A percentile compares a stretch with the other conserved stretches of the same genome.
phyloP scores from a whole-genome alignment of 345 rosid genomes.

The Dovyalis caffra region DNA sequence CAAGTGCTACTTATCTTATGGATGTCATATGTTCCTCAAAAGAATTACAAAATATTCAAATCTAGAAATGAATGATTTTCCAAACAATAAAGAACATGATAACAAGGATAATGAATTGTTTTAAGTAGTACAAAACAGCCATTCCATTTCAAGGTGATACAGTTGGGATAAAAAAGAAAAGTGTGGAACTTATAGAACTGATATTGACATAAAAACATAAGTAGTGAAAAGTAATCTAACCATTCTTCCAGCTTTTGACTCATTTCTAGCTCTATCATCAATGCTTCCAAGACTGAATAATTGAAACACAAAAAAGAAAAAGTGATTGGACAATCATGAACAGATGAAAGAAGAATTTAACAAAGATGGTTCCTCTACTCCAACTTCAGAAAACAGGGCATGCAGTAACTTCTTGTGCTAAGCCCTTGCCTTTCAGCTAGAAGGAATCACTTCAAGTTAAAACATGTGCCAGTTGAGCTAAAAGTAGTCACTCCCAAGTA shows the following conservation, averaged over 20 bases:
- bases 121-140: background rate
- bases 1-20: background rate
- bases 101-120: background rate
- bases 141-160: background rate
- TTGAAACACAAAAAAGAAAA: conserved; percentile 17
- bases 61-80: background rate
- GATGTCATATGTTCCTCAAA: background rate
- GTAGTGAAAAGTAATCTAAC: conserved; percentile 37
- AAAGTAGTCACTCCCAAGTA: conserved; percentile 31
- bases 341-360: conserved; percentile 4
- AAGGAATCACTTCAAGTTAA: conserved; percentile 25
- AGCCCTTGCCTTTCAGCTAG: conserved; percentile 39
- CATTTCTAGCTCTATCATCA: conserved; percentile 45
- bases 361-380: conserved; percentile 26
- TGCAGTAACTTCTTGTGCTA: conserved; percentile 30
- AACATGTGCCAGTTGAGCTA: conserved; percentile 38
- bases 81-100: background rate
- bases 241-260: conserved; percentile 35
- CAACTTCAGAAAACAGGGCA: conserved; percentile 30
- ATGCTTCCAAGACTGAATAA: conserved; percentile 49
- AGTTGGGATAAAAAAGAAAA: background rate
- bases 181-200: background rate
- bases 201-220: conserved; percentile 7
- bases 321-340: background rate
- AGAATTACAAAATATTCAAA: background rate